A percentile compares a stretch with the other conserved stretches of the same genome.
Conservation (phyloP, 2,329 filamentous ascomycete species). For the Elsinoe perseae region DNA sequence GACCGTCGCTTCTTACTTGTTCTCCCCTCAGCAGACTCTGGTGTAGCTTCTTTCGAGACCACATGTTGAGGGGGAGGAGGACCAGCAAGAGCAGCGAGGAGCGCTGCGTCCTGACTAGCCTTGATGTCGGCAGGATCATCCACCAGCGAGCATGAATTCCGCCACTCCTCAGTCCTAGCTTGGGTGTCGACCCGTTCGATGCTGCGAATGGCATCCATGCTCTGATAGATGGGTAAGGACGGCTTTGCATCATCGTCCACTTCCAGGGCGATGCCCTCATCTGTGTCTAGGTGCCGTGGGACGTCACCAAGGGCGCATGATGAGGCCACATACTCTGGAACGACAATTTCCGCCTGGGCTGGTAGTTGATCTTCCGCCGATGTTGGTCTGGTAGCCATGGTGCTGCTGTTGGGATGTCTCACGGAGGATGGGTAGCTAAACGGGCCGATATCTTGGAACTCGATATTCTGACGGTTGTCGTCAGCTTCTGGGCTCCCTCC, state of each 20-base stretch:
- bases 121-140: not conserved
- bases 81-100: not conserved
- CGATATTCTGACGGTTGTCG: not conserved
- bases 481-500: constrained; percentile 5
- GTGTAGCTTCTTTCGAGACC: not conserved
- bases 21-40: not conserved
- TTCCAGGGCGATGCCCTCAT: not conserved
- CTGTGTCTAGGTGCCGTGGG: not conserved
- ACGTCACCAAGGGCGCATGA: constrained; percentile 1
- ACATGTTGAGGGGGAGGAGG: not conserved
- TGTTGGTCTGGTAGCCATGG: not conserved
- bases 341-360: not conserved
- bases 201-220: constrained; percentile 6
- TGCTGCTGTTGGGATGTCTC: not conserved
- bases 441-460: not conserved
- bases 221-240: not conserved
- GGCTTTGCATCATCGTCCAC: not conserved
- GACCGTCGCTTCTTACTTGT: constrained; percentile 13
- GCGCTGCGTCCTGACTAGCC: not conserved
- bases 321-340: constrained; percentile 8
- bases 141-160: not conserved
- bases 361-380: not conserved
- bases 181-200: constrained; percentile 5
- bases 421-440: not conserved
- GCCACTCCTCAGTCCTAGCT: constrained; percentile 6